These are phyloP conservation scores for Aspergillus phoenicis DNA, from an alignment of 2,329 filamentous ascomycete genomes.

Conservation along the genomic window DNA sequence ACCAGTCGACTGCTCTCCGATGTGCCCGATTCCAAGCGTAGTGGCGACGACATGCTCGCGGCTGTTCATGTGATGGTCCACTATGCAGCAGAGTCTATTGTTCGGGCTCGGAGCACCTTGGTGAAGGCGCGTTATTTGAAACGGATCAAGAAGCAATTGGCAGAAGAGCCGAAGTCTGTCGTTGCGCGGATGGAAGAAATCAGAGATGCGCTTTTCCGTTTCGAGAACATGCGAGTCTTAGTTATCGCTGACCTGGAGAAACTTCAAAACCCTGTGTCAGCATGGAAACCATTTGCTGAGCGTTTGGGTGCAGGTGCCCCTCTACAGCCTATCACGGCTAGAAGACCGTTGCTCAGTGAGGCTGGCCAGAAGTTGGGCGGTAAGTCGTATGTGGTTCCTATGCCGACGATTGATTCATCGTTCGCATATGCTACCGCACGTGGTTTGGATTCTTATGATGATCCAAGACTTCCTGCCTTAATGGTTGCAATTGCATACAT, in stretches of 20 bases:
- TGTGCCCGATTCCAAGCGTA: conserved; percentile 87
- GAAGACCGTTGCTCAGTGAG: conserved; percentile 70
- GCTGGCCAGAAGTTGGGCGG: conserved; percentile 75
- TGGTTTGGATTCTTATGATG: conserved; percentile 73
- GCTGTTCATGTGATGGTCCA: conserved; percentile 75
- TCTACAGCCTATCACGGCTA: conserved; percentile 71
- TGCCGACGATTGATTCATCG: conserved; percentile 90
- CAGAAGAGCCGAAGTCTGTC: conserved; percentile 73
- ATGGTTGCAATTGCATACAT: conserved; percentile 90
- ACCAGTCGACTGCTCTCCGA: conserved; percentile 85
- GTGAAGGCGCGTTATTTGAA: conserved; percentile 88
- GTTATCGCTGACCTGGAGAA: conserved; percentile 80
- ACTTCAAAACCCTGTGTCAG: conserved; percentile 71
- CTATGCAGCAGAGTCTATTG: conserved; percentile 72
- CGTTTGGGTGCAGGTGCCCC: conserved; percentile 56
- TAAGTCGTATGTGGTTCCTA: conserved; percentile 78
- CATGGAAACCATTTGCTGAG: conserved; percentile 70
- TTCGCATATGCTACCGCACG: conserved; percentile 76
- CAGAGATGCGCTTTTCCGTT: conserved; percentile 73
- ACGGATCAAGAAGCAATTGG: conserved; percentile 77
- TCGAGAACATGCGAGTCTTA: conserved; percentile 81
- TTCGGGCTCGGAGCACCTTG: conserved; percentile 76
- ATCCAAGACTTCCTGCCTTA: conserved; percentile 78
- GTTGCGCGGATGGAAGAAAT: conserved; percentile 77
- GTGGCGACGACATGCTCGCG: conserved; percentile 66